phyloP scores from a whole-genome alignment of 768 basidiomycete genomes.

The Leccinum uliginosum region DNA sequence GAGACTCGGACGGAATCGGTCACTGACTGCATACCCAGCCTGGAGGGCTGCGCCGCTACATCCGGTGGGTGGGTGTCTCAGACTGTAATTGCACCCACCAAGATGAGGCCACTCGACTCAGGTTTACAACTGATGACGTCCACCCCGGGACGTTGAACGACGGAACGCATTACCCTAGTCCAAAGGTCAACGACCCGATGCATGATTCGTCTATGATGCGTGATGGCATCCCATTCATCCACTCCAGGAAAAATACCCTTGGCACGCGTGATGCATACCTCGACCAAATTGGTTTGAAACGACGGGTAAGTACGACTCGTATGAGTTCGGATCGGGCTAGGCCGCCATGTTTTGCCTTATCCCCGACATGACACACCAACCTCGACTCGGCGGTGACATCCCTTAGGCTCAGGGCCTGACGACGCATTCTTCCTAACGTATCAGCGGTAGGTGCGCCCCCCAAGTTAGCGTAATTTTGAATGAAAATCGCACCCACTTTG shows the following conservation, averaged over 20 bases:
- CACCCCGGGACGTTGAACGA: not conserved
- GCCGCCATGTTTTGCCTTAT: too few relatives aligned
- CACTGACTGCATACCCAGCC: not conserved
- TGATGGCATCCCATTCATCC: too few relatives aligned
- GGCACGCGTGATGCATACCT: not conserved
- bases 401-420: too few relatives aligned
- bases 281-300: not conserved
- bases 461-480: not conserved
- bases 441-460: slow-evolving; percentile 28
- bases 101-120: not conserved
- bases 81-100: not conserved
- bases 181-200: too few relatives aligned
- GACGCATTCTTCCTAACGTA: too few relatives aligned
- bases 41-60: too few relatives aligned
- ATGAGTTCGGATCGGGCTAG: not conserved
- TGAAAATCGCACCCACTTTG: not conserved
- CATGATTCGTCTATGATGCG: too few relatives aligned
- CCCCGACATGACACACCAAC: too few relatives aligned
- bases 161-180: not conserved
- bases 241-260: not conserved
- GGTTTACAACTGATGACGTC: not conserved
- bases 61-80: not conserved
- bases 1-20: not conserved
- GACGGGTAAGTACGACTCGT: too few relatives aligned
- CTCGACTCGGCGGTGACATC: too few relatives aligned